Conservation (phyloP, 2,329 filamentous ascomycete species). For the Emergomyces orientalis region DNA sequence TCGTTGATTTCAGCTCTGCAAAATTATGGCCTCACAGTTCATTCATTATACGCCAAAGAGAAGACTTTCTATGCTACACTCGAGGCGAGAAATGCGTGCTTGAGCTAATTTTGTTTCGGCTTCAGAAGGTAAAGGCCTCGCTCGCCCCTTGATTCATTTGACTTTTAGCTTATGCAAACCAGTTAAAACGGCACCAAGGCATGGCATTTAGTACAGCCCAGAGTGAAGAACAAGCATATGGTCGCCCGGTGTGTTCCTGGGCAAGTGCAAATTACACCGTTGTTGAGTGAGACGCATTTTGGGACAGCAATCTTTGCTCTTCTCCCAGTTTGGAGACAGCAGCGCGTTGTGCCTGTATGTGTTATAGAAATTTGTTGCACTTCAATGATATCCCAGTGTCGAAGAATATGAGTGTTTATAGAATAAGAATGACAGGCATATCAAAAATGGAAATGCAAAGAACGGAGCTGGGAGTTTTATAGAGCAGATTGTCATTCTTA, state of each 20-base stretch:
- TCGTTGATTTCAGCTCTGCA: constrained; percentile 7
- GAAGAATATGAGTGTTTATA: too few species aligned
- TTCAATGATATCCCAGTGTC: too few species aligned
- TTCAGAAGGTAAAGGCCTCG: constrained; percentile 7
- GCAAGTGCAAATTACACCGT: constrained; percentile 7
- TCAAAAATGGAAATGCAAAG: too few species aligned
- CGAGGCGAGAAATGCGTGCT: neutral
- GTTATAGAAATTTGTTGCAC: too few species aligned
- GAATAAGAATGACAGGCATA: too few species aligned
- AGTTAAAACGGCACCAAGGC: constrained; percentile 8
- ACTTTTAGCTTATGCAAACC: constrained; percentile 1
- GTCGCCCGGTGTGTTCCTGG: neutral
- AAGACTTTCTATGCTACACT: neutral
- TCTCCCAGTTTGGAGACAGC: too few species aligned
- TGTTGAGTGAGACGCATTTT: neutral
- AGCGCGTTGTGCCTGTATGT: too few species aligned
- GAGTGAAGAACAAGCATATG: constrained; percentile 8
- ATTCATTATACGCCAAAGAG: constrained; percentile 2
- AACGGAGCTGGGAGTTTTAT: too few species aligned
- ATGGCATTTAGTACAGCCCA: neutral
- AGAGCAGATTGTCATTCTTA: too few species aligned
- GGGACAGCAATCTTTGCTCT: neutral
- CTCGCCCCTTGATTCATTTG: neutral
- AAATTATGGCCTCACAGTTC: constrained; percentile 5
- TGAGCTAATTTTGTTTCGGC: constrained; percentile 6